These are phyloP conservation scores for Cryptococcus jaspeensis DNA, from an alignment of 1,284 basidiomycete species.

Conservation along the genomic window DNA sequence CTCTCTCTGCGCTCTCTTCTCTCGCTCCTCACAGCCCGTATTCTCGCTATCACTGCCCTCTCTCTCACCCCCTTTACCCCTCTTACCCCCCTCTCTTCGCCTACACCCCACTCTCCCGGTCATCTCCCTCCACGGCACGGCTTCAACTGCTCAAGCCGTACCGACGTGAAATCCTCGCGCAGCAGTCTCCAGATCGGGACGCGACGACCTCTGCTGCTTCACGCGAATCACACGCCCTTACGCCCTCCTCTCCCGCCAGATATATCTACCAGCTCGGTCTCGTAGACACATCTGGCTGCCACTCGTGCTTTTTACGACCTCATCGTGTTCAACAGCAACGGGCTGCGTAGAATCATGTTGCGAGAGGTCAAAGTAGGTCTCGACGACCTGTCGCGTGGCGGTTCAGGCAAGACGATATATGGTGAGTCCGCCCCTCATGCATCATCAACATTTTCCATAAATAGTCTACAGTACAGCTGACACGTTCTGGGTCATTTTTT, in stretches of 20 bases:
- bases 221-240: background rate
- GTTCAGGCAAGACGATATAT: conserved; percentile 18
- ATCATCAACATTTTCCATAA: background rate
- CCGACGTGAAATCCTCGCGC: background rate
- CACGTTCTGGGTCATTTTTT: background rate
- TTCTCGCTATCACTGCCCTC: too few relatives aligned
- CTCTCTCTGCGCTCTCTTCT: too few relatives aligned
- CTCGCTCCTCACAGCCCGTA: too few relatives aligned
- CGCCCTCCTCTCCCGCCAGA: background rate
- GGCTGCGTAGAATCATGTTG: conserved; percentile 20
- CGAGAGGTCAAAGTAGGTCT: conserved; percentile 37
- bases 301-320: background rate
- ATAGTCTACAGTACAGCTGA: too few relatives aligned
- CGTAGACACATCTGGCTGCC: background rate
- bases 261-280: background rate
- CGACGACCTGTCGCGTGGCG: too few relatives aligned
- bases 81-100: too few relatives aligned
- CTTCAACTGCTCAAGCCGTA: too few relatives aligned
- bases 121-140: too few relatives aligned
- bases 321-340: too few relatives aligned
- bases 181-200: background rate
- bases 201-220: background rate
- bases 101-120: too few relatives aligned
- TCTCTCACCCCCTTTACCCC: too few relatives aligned
- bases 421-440: conserved; percentile 14